Percentiles rank a stretch among this genome's conserved stretches.
Evolutionary conservation across 1,284 basidiomycete genomes (phyloP).

Genomic region (Stereum hirsutum): DNA sequence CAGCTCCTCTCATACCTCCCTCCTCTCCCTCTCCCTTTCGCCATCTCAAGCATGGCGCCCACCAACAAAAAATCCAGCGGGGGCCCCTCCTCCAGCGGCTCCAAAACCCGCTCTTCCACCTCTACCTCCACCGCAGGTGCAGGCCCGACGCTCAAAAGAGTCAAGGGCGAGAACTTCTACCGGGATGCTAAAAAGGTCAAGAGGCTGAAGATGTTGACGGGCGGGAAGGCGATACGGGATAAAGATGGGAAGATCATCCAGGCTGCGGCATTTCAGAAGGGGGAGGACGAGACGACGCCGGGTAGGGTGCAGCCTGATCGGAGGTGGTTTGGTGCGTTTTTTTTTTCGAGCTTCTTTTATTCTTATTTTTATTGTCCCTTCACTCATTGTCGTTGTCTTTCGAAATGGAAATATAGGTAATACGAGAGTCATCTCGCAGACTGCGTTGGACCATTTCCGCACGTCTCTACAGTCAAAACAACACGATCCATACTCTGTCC

Average conservation of each 20-base stretch:
- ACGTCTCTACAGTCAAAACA: slow-evolving; percentile 78
- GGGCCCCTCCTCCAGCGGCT: slow-evolving; percentile 22
- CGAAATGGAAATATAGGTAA: slow-evolving; percentile 52
- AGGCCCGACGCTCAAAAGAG: slow-evolving; percentile 68
- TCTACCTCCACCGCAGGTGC: too few relatives aligned
- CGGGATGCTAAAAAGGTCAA: slow-evolving; percentile 82
- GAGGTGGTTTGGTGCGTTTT: slow-evolving; percentile 83
- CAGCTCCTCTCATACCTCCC: too few relatives aligned
- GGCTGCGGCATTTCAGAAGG: slow-evolving; percentile 90
- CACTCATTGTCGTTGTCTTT: too few relatives aligned
- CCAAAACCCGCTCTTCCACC: slow-evolving; percentile 46
- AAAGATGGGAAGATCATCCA: slow-evolving; percentile 85
- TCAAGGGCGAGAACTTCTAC: slow-evolving; percentile 92
- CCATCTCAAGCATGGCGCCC: slow-evolving; percentile 38
- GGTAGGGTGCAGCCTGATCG: slow-evolving; percentile 90
- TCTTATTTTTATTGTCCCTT: too few relatives aligned
- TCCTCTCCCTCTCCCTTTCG: not conserved
- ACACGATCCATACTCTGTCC: slow-evolving; percentile 90
- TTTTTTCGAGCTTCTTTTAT: not conserved
- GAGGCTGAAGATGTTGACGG: slow-evolving; percentile 83
- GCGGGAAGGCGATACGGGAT: slow-evolving; percentile 85
- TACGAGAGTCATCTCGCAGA: slow-evolving; percentile 96
- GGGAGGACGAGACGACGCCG: slow-evolving; percentile 79
- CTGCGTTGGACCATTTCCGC: slow-evolving; percentile 89
- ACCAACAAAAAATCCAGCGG: slow-evolving; percentile 35